Evolutionary conservation across 306 rosid species (phyloP).

Genomic region (Quercus berberidifolia): DNA sequence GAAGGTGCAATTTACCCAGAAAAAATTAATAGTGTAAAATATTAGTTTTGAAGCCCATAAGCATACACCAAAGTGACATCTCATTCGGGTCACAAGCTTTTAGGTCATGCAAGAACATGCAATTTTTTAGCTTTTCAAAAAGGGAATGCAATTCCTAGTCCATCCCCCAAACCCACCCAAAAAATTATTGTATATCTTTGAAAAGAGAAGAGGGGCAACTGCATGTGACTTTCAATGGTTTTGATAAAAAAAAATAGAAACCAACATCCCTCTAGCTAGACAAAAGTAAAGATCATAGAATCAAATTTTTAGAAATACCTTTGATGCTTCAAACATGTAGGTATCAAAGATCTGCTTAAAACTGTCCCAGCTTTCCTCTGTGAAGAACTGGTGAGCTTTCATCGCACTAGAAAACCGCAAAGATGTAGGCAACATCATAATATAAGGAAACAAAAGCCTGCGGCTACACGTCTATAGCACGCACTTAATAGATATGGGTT

Average conservation of each 20-base stretch:
- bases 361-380: slow-evolving; percentile 92
- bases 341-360: slow-evolving; percentile 79
- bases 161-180: background rate
- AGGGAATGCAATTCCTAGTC: background rate
- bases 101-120: background rate
- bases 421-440: slow-evolving; percentile 39
- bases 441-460: slow-evolving; percentile 11
- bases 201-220: background rate
- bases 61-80: background rate
- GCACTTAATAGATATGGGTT: background rate
- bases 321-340: slow-evolving; percentile 91
- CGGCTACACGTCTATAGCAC: slow-evolving; percentile 17
- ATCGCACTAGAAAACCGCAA: slow-evolving; percentile 73
- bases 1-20: background rate
- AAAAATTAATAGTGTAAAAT: background rate
- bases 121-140: background rate
- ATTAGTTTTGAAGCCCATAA: background rate
- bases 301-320: slow-evolving; percentile 47
- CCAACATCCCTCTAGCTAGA: background rate
- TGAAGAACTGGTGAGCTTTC: slow-evolving; percentile 96
- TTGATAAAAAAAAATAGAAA: background rate
- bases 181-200: background rate
- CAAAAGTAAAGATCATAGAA: background rate
- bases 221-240: background rate
- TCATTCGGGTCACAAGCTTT: background rate